These are phyloP conservation scores for Zanthoxylum bungeanum DNA, from an alignment of 345 rosid species.

Conservation along the genomic window DNA sequence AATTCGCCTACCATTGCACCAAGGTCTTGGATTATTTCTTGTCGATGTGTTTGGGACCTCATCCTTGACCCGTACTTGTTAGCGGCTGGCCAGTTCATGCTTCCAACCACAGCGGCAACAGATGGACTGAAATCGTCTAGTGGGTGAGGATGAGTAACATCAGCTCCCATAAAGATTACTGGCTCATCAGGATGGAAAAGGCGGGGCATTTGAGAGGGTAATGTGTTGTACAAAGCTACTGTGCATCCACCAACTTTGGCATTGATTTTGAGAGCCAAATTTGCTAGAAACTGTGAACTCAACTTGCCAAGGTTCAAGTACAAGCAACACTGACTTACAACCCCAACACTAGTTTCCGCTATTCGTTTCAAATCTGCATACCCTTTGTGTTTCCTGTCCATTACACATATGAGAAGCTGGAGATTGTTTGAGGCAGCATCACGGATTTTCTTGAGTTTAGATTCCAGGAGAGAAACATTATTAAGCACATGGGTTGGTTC, in stretches of 20 bases:
- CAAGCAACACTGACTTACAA: slow-evolving; percentile 87
- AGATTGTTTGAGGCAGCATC: slow-evolving; percentile 63
- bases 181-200: slow-evolving; percentile 63
- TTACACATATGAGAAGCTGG: slow-evolving; percentile 76
- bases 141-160: slow-evolving; percentile 96
- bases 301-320: slow-evolving; percentile 74
- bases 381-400: slow-evolving; percentile 96
- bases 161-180: slow-evolving; percentile 98
- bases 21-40: slow-evolving; percentile 89
- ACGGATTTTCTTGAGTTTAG: slow-evolving; percentile 71
- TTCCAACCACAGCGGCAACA: slow-evolving; percentile 97
- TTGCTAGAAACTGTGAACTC: slow-evolving; percentile 87
- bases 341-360: slow-evolving; percentile 88
- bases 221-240: slow-evolving; percentile 71
- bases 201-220: slow-evolving; percentile 83
- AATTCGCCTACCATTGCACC: slow-evolving; percentile 79
- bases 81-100: slow-evolving; percentile 98
- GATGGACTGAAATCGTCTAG: slow-evolving; percentile 94
- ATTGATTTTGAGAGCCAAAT: slow-evolving; percentile 90
- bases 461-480: slow-evolving; percentile 63
- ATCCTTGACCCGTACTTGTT: slow-evolving; percentile 85
- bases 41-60: slow-evolving; percentile 95
- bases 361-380: slow-evolving; percentile 88
- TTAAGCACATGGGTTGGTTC: slow-evolving; percentile 76
- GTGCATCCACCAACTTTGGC: slow-evolving; percentile 97